A percentile compares a stretch with the other conserved stretches of the same genome.
phyloP scores from a whole-genome alignment of 495 filamentous ascomycete species.

The Penicillium riverlandense region DNA sequence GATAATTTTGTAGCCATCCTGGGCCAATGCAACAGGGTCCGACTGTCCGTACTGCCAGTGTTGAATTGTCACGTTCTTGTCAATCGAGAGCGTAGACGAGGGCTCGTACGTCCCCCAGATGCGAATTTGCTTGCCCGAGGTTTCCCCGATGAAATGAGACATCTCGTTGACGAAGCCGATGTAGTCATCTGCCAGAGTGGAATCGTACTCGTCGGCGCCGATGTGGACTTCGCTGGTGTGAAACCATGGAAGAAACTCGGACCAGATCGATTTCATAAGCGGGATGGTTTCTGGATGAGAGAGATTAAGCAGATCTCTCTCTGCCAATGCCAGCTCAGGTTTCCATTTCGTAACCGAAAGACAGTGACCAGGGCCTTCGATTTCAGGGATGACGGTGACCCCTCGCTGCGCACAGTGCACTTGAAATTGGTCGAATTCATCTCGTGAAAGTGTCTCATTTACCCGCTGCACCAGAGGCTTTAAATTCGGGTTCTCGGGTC shows the following conservation, averaged over 20 bases:
- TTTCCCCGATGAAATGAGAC: slow-evolving; percentile 33
- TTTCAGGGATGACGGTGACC: slow-evolving; percentile 48
- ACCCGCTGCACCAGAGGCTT: slow-evolving; percentile 34
- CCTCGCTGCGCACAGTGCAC: slow-evolving; percentile 43
- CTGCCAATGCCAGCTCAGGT: slow-evolving; percentile 43
- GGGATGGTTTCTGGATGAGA: slow-evolving; percentile 48
- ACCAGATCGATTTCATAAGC: slow-evolving; percentile 46
- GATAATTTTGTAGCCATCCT: slow-evolving; percentile 35
- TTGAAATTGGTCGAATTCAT: slow-evolving; percentile 44
- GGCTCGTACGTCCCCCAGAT: slow-evolving; percentile 52
- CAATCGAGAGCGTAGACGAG: slow-evolving; percentile 26
- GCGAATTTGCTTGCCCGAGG: slow-evolving; percentile 36
- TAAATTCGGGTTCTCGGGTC: slow-evolving; percentile 31
- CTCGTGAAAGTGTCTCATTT: slow-evolving; percentile 42
- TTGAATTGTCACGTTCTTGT: slow-evolving; percentile 40
- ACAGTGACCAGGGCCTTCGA: slow-evolving; percentile 48
- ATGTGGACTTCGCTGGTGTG: slow-evolving; percentile 50
- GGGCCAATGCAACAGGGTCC: slow-evolving; percentile 37
- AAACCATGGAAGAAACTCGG: slow-evolving; percentile 51
- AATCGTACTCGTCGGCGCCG: slow-evolving; percentile 50
- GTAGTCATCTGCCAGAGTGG: slow-evolving; percentile 43
- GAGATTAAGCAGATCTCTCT: slow-evolving; percentile 45
- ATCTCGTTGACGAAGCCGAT: slow-evolving; percentile 49
- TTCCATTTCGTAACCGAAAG: slow-evolving; percentile 51
- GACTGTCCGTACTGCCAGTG: slow-evolving; percentile 55